Evolutionary conservation across 2,329 filamentous ascomycete genomes (phyloP), one percentile per base, ranked within the genome.

Genomic region (Neofusicoccum laricinum): DNA sequence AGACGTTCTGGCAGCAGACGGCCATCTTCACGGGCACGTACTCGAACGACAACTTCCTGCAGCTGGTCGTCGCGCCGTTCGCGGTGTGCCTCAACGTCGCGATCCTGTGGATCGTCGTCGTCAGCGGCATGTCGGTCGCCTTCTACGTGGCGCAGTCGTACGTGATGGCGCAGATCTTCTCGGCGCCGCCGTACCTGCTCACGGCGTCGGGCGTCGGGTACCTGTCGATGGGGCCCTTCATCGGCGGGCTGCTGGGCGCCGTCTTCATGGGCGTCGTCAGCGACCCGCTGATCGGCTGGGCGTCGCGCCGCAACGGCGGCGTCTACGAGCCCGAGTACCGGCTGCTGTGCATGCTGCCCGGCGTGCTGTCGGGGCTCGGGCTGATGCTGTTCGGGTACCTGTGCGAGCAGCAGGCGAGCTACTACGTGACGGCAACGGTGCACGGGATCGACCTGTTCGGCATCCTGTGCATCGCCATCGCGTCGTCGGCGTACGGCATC

Each of bases 51-150:
- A 75, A 73, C 46, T 71, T 80, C 40, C 67, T 78, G 59, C 73
- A 76, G 46, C 74, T 78, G 10, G 64, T 72, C 19, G 72, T 76
- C 64, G 78, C 82, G 1, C 83, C 83, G 0, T 73, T 85, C 38
- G 78, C 82, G 3, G 75, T 85, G 53, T 80, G 84, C 68, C 78
- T 79, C 58, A 85, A 84, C 63, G 76, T 83, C 0, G 82, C 79
- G 6, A 81, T 85, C 3, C 72, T 82, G 14, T 84, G 81, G 80
- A 79, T 79, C 17, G 81, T 84, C 48, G 67, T 84, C 15, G 71
- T 83, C 3, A 78, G 77, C 4, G 80, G 78, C 64, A 76, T 76
- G 61, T 74, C 80, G 4, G 78, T 76, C 1, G 77, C 77, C 41
- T 77, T 80, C 45, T 80, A 76, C 68, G 80, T 81, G 19, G 77